Evolutionary conservation across 441 rosid genomes (phyloP), one percentile per base, ranked within the genome.

Genomic region (Metrosideros polymorpha): DNA sequence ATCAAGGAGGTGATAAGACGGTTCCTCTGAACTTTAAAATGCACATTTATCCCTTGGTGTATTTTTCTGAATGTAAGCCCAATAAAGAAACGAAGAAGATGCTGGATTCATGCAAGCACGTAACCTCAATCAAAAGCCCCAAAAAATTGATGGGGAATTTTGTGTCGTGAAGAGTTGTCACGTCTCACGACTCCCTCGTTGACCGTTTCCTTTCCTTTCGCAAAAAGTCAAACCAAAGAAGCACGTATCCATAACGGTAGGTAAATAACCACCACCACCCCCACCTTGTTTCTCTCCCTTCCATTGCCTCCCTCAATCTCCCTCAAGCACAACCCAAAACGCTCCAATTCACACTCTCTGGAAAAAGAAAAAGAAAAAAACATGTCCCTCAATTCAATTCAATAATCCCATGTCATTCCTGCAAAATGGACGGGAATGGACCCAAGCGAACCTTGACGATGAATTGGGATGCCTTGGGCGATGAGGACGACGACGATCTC

Each of bases 381-480:
- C 79, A 39, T 71, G 79, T 39, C 25, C 47, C 47, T 22, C 47
- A 24, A 5, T 71, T 32, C 56, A 29, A 19, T 17, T 55, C 83
- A 84, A 53, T 43, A 24, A 52, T 39, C 83, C 85, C 29, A 6
- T 47, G 66, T 39, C n/a, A 51, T 49, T 32, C 63, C 30, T 18
- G 24, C 42, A 39, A 79, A 22, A 25, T 82, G 79, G 29, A 32
- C 61, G 85, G 3, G 84, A 91, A 91, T 87, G 91, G 90, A 61
- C 88, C 92, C 47, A 92, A 86, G 89, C 92, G 88, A 50, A 97
- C 94, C 17, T 87, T 97, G 89, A 92, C 95, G 17, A 91, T 97
- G 98, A 90, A 93, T 87, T 97, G 95, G 95, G 95, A 91, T 22
- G 95, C 93, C 13, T 90, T 96, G 17, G 93, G 89, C 12, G 95